Evolutionary conservation across 768 basidiomycete genomes (phyloP).

Genomic region (Leucocoprinus leucothites): DNA sequence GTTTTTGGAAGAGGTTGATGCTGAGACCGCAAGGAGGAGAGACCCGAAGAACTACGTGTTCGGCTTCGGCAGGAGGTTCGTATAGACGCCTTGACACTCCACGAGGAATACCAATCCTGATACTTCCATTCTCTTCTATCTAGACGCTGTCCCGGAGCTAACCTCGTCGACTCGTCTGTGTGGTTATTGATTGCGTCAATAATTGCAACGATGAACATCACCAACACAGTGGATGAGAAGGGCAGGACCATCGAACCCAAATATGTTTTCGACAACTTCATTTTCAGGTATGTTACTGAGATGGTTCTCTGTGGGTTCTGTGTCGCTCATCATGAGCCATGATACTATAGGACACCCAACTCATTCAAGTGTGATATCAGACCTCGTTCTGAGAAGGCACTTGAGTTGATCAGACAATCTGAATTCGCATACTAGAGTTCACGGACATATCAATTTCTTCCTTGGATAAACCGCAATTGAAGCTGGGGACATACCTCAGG

Average conservation of each 20-base stretch:
- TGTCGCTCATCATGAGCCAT: background rate
- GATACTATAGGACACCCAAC: conserved; percentile 37
- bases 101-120: background rate
- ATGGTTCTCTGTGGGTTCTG: background rate
- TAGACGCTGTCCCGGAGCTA: conserved; percentile 61
- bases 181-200: conserved; percentile 58
- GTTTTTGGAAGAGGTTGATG: conserved; percentile 35
- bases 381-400: conserved; percentile 43
- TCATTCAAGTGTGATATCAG: conserved; percentile 47
- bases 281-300: conserved; percentile 49
- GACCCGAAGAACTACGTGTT: conserved; percentile 34
- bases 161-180: conserved; percentile 60
- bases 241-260: conserved; percentile 47
- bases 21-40: conserved; percentile 22
- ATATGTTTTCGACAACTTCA: conserved; percentile 53
- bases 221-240: conserved; percentile 44
- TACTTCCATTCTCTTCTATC: background rate
- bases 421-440: conserved; percentile 13
- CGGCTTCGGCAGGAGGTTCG: conserved; percentile 40
- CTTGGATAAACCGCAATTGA: background rate
- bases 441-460: background rate
- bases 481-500: too few species aligned
- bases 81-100: background rate
- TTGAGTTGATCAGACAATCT: conserved; percentile 36
- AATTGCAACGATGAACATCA: conserved; percentile 56